A percentile compares a stretch with the other conserved stretches of the same genome.
phyloP scores from a whole-genome alignment of 2,329 filamentous ascomycete species.

The Monilinia vaccinii-corymbosi region DNA sequence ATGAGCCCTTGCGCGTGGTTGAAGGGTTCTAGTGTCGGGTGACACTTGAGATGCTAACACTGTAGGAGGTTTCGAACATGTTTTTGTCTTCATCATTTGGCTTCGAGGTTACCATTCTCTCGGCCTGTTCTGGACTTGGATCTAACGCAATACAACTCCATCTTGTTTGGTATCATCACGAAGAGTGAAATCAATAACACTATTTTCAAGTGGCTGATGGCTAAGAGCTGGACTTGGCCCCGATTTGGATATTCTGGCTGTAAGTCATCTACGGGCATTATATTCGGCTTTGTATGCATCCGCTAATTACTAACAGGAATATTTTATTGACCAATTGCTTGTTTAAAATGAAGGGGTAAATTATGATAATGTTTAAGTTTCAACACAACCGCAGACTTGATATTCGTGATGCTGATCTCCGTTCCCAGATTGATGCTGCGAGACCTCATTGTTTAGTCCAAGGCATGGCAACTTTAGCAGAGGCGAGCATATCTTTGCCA shows the following conservation, averaged over 20 bases:
- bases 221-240: not conserved
- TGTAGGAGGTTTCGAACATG: not conserved
- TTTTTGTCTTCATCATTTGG: not conserved
- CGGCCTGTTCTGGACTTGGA: not conserved
- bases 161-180: accelerated
- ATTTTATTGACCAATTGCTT: not conserved
- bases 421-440: accelerated
- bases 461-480: not conserved
- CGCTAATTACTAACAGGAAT: no score
- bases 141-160: accelerated
- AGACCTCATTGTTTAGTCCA: not conserved
- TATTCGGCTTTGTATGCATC: not conserved
- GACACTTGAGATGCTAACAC: not conserved
- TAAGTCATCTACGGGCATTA: no score
- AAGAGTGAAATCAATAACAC: accelerated
- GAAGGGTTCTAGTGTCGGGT: not conserved
- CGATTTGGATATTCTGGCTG: no score
- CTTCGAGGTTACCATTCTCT: not conserved
- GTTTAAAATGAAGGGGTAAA: no score
- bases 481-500: not conserved
- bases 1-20: not conserved
- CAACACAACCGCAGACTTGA: no score
- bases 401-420: not conserved
- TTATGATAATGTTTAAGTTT: no score
- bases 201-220: not conserved